Conservation (phyloP, 2,329 filamentous ascomycete genomes). For the Fusarium circinatum region DNA sequence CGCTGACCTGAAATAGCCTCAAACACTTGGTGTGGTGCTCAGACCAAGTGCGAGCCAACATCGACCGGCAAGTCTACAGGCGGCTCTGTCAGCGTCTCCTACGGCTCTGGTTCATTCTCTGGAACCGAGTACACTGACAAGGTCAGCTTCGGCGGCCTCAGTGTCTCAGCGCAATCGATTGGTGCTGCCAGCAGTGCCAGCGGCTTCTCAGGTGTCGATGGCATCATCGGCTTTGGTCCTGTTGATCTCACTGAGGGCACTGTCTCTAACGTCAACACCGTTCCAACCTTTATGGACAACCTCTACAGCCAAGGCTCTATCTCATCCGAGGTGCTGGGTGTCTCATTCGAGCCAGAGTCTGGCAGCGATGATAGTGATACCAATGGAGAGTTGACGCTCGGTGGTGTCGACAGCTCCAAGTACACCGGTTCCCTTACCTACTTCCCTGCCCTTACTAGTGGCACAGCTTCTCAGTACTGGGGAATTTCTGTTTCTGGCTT, state of each 20-base stretch:
- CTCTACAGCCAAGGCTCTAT: background rate
- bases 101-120: background rate
- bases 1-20: background rate
- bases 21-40: constrained; percentile 1
- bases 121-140: background rate
- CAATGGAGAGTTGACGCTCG: constrained; percentile 1
- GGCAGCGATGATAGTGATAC: background rate
- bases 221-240: background rate
- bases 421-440: background rate
- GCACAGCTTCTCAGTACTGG: background rate
- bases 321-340: background rate
- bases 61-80: background rate
- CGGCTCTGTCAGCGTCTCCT: background rate
- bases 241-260: background rate
- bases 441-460: background rate
- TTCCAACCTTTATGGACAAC: background rate
- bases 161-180: background rate
- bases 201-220: background rate
- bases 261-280: background rate
- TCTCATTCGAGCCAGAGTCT: background rate
- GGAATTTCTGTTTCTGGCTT: background rate
- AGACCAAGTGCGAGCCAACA: background rate
- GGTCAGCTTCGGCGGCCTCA: background rate
- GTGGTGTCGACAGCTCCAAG: background rate
- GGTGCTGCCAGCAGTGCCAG: background rate